Evolutionary conservation across 2,329 filamentous ascomycete species (phyloP).

Genomic region (Fusarium duplospermum): DNA sequence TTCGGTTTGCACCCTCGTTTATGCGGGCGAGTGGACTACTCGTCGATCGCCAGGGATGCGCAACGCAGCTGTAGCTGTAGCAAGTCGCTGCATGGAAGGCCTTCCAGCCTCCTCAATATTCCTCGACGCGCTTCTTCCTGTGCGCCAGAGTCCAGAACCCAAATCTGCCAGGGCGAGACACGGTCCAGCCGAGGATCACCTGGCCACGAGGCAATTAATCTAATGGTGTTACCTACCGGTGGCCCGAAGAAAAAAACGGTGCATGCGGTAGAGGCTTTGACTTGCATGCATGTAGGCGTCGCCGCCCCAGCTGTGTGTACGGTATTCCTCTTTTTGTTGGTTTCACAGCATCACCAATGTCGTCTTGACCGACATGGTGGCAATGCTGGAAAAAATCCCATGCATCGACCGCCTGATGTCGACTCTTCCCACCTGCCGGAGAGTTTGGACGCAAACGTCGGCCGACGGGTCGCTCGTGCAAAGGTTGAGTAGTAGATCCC

Average conservation of each 20-base stretch:
- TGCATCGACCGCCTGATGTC: background rate
- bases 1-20: slow-evolving; percentile 35
- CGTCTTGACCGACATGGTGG: slow-evolving; percentile 11
- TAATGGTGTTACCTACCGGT: slow-evolving; percentile 12
- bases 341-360: background rate
- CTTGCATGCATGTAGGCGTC: slow-evolving; percentile 27
- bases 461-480: slow-evolving; percentile 2
- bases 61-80: background rate
- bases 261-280: slow-evolving; percentile 9
- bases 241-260: background rate
- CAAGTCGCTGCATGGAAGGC: slow-evolving; percentile 5
- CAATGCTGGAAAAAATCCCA: background rate
- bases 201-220: slow-evolving; percentile 28
- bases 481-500: slow-evolving; percentile 5
- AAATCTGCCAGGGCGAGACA: slow-evolving; percentile 31
- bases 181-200: background rate
- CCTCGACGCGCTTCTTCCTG: slow-evolving; percentile 9
- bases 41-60: slow-evolving; percentile 18
- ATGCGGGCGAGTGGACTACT: slow-evolving; percentile 33
- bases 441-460: slow-evolving; percentile 14
- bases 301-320: slow-evolving; percentile 2
- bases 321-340: background rate
- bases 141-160: background rate
- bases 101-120: slow-evolving; percentile 10
- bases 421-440: background rate